Percentiles rank a stretch among this genome's conserved stretches.
Evolutionary conservation across 2,329 filamentous ascomycete species (phyloP).

Genomic region (Blastomyces silverae): DNA sequence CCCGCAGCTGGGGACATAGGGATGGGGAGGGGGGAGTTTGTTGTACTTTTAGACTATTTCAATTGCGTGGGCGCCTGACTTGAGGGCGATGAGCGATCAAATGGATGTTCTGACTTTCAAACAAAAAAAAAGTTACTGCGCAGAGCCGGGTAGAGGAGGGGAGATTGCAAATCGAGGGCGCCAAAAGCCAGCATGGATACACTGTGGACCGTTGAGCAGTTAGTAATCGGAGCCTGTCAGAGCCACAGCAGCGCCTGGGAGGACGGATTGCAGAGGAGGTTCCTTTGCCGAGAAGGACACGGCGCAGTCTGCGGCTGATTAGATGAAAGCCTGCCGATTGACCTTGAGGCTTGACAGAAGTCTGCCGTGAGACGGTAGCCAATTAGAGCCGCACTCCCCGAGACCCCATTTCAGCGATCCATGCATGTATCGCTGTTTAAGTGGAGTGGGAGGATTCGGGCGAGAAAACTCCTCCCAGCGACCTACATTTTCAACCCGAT

Average conservation of each 20-base stretch:
- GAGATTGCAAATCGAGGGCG: background rate
- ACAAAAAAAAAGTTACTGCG: background rate
- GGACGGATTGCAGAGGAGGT: conserved; percentile 3
- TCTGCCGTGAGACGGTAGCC: background rate
- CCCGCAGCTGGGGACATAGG: conserved; percentile 3
- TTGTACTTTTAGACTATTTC: background rate
- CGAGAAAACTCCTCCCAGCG: background rate
- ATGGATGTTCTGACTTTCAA: background rate
- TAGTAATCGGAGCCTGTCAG: background rate
- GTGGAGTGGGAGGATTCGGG: background rate
- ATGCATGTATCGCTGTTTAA: background rate
- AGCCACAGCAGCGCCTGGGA: background rate
- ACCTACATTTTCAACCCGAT: background rate
- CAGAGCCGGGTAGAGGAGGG: background rate
- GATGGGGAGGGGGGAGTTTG: conserved; percentile 1
- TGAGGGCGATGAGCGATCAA: background rate
- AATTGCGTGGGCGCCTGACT: background rate
- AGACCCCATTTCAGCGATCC: conserved; percentile 1
- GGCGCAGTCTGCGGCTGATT: conserved; percentile 18
- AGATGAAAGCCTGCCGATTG: conserved; percentile 11
- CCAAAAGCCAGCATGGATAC: background rate
- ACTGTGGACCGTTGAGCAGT: background rate
- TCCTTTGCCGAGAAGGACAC: conserved; percentile 12
- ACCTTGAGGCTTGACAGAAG: conserved; percentile 8
- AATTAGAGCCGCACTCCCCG: background rate